Base-by-base conservation (phyloP, 116 monocot genomes). In the Papilionanthe hybrid region DNA sequence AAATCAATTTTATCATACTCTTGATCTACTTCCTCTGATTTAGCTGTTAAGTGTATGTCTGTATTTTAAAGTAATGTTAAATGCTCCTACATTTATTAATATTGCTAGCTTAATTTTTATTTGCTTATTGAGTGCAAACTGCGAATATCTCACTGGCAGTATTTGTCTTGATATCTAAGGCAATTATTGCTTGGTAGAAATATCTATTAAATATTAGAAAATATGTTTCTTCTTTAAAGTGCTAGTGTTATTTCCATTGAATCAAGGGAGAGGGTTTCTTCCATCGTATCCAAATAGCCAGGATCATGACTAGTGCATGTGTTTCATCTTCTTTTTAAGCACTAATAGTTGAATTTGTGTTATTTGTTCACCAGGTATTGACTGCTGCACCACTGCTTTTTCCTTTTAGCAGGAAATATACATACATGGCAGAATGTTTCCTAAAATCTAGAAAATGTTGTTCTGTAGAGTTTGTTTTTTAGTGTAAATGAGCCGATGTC, bases 321-420 rank as follows among this genome's bases (percentile, higher is more conserved):
- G 8, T n/a, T 60, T 23, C 22, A 60, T 60, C 9, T 8, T 22
- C 23, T n/a, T 60, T 60, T 18, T 60, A 60, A 60, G 60, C 60
- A 23, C 23, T 23, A 60, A 60, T n/a, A 5, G 20, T 20, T n/a
- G 32, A 32, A 32, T 32, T n/a, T 60, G 60, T 60, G 60, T 22
- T 60, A 5, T n/a, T 7, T 60, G 60, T n/a, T 32, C 32, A 32
- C 65, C 27, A 27, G 8, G 10, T 27, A 25, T 65, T 27, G 11
- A 27, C 65, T 25, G 7, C 10, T 8, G 65, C 8, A 9, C 65
- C 17, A 65, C 27, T 32, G 32, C 53, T 32, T 69, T 32, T 30
- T 69, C 68, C 28, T 37, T 69, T 69, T 69, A 15, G 69, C 69
- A 32, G 32, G 30, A 69, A 69, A 69, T 32, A 37, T 69, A 37